Conservation (phyloP, 208 protist species). For the Crithidia expoeki region DNA sequence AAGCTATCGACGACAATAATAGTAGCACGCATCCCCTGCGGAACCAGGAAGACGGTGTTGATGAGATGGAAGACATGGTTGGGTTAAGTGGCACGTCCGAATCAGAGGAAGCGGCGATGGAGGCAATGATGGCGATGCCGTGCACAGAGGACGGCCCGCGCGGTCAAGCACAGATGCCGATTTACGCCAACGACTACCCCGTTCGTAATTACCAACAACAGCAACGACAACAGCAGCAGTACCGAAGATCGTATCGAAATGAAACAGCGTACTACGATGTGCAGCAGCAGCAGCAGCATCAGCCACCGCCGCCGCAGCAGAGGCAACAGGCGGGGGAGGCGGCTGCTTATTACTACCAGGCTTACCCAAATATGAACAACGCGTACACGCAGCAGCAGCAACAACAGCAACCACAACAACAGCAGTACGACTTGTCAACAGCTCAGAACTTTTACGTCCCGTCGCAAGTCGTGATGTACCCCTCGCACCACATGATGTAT, state of each 20-base stretch:
- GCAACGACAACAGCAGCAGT: not conserved
- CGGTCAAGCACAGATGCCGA: not conserved
- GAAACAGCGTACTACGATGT: constrained; percentile 15
- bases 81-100: not conserved
- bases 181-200: not conserved
- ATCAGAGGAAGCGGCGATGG: not conserved
- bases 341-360: constrained; percentile 30
- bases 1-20: not conserved
- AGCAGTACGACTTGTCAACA: not conserved
- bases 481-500: constrained; percentile 7
- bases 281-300: constrained; percentile 8
- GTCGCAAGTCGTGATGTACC: not conserved
- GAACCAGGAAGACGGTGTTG: not conserved
- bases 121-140: constrained; percentile 8
- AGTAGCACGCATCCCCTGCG: not conserved
- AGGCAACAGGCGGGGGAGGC: constrained; percentile 17
- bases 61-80: not conserved
- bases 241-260: not conserved
- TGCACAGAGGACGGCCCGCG: not conserved
- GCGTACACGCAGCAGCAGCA: not conserved
- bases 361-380: constrained; percentile 20
- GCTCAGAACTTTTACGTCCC: not conserved
- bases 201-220: not conserved
- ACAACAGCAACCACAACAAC: constrained; percentile 6
- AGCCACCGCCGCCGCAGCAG: constrained; percentile 11